Evolutionary conservation across 192 early-diverging fungal species (phyloP).

Genomic region (Gryganskiella cystojenkinii): DNA sequence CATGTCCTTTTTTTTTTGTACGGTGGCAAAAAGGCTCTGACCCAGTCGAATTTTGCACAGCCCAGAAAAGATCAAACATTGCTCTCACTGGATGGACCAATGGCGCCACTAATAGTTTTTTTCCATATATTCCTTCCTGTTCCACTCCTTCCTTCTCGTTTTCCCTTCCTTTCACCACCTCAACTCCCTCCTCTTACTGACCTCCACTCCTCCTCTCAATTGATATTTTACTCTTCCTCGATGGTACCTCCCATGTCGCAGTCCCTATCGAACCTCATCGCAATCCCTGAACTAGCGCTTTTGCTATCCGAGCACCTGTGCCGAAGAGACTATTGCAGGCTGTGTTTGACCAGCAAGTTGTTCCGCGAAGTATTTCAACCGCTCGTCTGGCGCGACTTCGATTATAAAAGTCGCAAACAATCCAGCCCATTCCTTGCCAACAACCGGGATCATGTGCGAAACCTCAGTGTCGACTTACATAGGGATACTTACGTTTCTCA

Average conservation of each 20-base stretch:
- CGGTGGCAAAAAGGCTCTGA: no score
- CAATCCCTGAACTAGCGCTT: not conserved
- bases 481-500: no score
- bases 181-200: not conserved
- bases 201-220: not conserved
- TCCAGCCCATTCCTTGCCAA: no score
- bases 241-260: not conserved
- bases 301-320: not conserved
- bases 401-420: not conserved
- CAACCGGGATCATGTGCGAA: no score
- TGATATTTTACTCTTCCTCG: no score
- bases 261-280: not conserved
- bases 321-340: not conserved
- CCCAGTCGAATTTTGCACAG: no score
- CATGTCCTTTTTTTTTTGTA: no score
- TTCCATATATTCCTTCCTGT: no score
- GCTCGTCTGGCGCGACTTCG: constrained; percentile 1
- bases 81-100: constrained; percentile 44
- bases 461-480: no score
- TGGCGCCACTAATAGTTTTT: not conserved
- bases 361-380: constrained; percentile 1
- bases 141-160: not conserved
- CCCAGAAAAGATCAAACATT: not conserved
- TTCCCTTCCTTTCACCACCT: not conserved
- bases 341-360: not conserved